These are phyloP conservation scores for Leucocoprinus sp. DNA, from an alignment of 768 basidiomycete genomes.

Conservation along the genomic window DNA sequence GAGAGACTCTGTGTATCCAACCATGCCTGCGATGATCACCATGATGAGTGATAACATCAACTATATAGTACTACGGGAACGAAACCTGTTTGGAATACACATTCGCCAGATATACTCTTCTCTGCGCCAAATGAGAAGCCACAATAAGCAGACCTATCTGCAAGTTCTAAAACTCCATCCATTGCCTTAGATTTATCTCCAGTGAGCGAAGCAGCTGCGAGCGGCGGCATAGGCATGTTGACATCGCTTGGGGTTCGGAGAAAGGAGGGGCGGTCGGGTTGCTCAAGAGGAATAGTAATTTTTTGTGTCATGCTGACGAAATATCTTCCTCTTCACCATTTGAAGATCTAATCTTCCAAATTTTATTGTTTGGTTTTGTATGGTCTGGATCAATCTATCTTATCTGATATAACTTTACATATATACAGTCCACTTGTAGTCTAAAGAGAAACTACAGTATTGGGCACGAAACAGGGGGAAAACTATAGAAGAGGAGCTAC, in stretches of 20 bases:
- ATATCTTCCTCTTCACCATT: conserved; percentile 38
- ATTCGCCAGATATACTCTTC: conserved; percentile 93
- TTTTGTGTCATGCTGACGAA: conserved; percentile 10
- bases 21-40: conserved; percentile 69
- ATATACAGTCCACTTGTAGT: background rate
- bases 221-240: conserved; percentile 26
- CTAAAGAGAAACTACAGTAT: background rate
- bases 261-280: conserved; percentile 31
- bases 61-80: conserved; percentile 6
- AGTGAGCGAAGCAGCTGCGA: conserved; percentile 23
- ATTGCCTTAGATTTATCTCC: conserved; percentile 22
- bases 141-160: conserved; percentile 80
- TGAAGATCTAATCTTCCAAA: conserved; percentile 29
- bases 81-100: conserved; percentile 98
- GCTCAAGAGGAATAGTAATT: conserved; percentile 15
- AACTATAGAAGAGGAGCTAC: too few species aligned
- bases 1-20: conserved; percentile 95
- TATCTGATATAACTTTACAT: background rate
- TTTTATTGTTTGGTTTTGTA: conserved; percentile 28
- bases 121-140: conserved; percentile 94
- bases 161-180: conserved; percentile 80
- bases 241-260: conserved; percentile 36
- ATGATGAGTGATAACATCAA: conserved; percentile 12
- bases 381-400: background rate
- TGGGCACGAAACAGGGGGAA: too few species aligned